Evolutionary conservation across 352 stramenopile genomes (phyloP).

Genomic region (Halophytophthora polymorphica): DNA sequence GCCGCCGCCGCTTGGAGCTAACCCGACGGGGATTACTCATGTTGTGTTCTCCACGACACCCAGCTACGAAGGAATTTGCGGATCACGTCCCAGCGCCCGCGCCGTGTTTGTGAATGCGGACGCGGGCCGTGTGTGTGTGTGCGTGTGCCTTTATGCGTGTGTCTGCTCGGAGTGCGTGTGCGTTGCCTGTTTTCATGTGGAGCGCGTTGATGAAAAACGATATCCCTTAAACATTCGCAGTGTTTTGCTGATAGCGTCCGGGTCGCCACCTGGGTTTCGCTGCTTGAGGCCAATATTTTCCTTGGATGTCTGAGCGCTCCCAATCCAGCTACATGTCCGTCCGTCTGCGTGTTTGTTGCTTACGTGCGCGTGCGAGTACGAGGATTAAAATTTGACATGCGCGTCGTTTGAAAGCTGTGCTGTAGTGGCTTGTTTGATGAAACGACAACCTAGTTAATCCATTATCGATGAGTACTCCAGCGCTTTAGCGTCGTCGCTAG

Average conservation of each 20-base stretch:
- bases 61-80: too few species aligned
- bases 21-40: conserved; percentile 91
- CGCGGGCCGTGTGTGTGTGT: background rate
- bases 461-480: conserved; percentile 68
- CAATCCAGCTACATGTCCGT: conserved; percentile 3
- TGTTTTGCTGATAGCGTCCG: conserved; percentile 73
- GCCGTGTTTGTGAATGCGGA: conserved; percentile 24
- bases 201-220: conserved; percentile 69
- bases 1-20: conserved; percentile 72
- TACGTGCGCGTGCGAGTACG: conserved; percentile 24
- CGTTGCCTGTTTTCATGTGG: conserved; percentile 9
- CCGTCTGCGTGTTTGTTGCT: background rate
- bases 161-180: conserved; percentile 2
- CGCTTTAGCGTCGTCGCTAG: too few species aligned
- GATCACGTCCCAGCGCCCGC: too few species aligned
- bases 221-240: conserved; percentile 86
- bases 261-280: conserved; percentile 56
- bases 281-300: conserved; percentile 68
- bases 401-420: conserved; percentile 69
- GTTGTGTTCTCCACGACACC: conserved; percentile 80
- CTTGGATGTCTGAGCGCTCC: conserved; percentile 43
- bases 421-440: conserved; percentile 58
- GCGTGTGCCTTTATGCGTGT: too few species aligned
- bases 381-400: conserved; percentile 77
- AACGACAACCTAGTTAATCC: conserved; percentile 82